These are phyloP conservation scores for Capsella rubella DNA, from an alignment of 441 rosid genomes.

Conservation along the genomic window DNA sequence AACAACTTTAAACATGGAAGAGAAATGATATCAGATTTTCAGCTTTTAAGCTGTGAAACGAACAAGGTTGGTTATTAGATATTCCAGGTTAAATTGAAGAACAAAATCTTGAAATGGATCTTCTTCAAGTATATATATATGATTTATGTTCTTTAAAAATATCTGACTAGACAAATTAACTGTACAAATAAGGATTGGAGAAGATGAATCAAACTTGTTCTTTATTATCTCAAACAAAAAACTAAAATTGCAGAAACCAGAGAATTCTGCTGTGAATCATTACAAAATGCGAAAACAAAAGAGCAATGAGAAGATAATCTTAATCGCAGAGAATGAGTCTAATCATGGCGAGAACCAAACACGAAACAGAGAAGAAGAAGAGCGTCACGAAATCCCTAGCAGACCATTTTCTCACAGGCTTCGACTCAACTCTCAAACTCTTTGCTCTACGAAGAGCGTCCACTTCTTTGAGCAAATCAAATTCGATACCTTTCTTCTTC, in stretches of 20 bases:
- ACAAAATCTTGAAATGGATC: neutral
- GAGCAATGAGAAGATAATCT: neutral
- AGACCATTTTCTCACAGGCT: conserved; percentile 81
- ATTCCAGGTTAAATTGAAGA: neutral
- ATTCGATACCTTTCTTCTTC: conserved; percentile 89
- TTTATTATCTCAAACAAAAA: conserved; percentile 24
- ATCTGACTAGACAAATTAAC: neutral
- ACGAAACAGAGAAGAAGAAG: conserved; percentile 77
- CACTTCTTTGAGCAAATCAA: conserved; percentile 91
- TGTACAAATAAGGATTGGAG: neutral
- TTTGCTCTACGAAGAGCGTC: conserved; percentile 92
- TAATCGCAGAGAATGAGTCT: conserved; percentile 70
- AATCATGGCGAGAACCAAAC: conserved; percentile 75
- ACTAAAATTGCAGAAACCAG: conserved; percentile 43
- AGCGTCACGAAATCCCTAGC: conserved; percentile 73
- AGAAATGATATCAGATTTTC: no score
- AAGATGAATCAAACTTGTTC: conserved; percentile 5
- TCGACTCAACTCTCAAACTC: conserved; percentile 77
- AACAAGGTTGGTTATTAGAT: neutral
- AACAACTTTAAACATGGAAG: no score
- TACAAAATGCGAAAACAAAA: neutral
- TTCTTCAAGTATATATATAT: neutral
- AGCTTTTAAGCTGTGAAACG: neutral
- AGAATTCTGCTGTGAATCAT: conserved; percentile 37
- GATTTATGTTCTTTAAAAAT: neutral